Evolutionary conservation across 345 rosid genomes (phyloP), one percentile per base, ranked within the genome.

Genomic region (Schrenkiella parvula): DNA sequence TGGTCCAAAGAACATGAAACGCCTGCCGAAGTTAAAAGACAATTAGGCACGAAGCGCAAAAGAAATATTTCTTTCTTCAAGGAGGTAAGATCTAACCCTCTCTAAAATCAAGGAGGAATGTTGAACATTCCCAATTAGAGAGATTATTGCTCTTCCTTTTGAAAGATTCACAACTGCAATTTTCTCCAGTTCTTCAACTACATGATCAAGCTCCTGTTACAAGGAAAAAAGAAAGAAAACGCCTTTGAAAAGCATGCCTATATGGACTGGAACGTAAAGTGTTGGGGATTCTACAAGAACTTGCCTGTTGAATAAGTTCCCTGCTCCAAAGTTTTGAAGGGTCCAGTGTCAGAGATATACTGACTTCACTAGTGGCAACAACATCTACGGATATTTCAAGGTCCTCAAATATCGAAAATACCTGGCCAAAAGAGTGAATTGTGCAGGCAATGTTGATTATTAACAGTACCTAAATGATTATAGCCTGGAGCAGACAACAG

Each of bases 351-450:
- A 95, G 74, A 21, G 99, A 95, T 78, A 95, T 85, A 79, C 98
- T 95, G 80, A 95, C 99, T 92, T 95, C 99, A 82, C 99, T 95
- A 34, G 98, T 95, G 62, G 99, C 99, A 52, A 95, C 99, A 70
- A 92, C 99, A 80, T 95, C 99, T 21, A 95, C 98, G 0, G 98
- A 95, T 74, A 95, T 95, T 66, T 92, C 99, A 74, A 95, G 81
- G 25, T 92, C 99, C 78, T 92, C 98, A 51, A 95, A 95, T 75
- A 64, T 95, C n/a, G 97, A 87, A 83, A 95, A 95, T 31, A 95
- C 99, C 98, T 95, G 71, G 25, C 23, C 53, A 48, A 70, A 64
- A 56, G 63, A 75, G 31, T 43, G 13, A 65, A 6, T 52, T 43
- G 28, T 15, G 41, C 51, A 35, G 11, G 35, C 32, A 34, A 46